These are phyloP conservation scores for Radiomyces spectabilis DNA, from an alignment of 192 early-diverging fungal species.

Conservation along the genomic window DNA sequence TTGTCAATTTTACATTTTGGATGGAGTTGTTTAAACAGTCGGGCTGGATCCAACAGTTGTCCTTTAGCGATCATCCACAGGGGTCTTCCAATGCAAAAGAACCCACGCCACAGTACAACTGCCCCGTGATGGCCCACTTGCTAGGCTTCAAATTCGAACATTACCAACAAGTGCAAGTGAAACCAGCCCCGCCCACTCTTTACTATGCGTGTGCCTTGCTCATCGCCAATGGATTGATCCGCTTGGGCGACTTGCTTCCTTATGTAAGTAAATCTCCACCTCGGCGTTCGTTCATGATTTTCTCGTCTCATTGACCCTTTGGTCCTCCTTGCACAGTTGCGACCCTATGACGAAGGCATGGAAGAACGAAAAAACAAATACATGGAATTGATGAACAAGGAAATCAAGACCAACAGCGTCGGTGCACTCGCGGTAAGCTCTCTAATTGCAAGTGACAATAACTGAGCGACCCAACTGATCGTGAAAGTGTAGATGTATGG, in stretches of 20 bases:
- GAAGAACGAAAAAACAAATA: conserved; percentile 36
- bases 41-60: conserved; percentile 28
- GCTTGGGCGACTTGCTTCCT: conserved; percentile 57
- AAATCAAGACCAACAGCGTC: conserved; percentile 15
- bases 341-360: conserved; percentile 44
- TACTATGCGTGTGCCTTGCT: conserved; percentile 48
- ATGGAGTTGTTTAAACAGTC: conserved; percentile 52
- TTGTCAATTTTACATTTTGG: conserved; percentile 62
- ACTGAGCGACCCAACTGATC: not conserved
- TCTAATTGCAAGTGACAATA: not conserved
- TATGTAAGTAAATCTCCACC: conserved; percentile 47
- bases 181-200: conserved; percentile 34
- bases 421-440: conserved; percentile 7
- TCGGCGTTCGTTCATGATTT: no score
- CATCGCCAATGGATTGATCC: conserved; percentile 41
- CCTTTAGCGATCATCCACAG: not conserved
- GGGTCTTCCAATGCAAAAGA: not conserved
- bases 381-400: conserved; percentile 29
- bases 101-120: not conserved
- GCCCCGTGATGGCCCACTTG: conserved; percentile 47
- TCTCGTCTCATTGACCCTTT: not conserved
- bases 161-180: conserved; percentile 34
- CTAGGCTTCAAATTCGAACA: conserved; percentile 68
- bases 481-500: conserved; percentile 13
- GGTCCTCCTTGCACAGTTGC: conserved; percentile 20